A percentile compares a stretch with the other conserved stretches of the same genome.
Conservation (phyloP, 331 rosid genomes). For the Rosa hybrid region DNA sequence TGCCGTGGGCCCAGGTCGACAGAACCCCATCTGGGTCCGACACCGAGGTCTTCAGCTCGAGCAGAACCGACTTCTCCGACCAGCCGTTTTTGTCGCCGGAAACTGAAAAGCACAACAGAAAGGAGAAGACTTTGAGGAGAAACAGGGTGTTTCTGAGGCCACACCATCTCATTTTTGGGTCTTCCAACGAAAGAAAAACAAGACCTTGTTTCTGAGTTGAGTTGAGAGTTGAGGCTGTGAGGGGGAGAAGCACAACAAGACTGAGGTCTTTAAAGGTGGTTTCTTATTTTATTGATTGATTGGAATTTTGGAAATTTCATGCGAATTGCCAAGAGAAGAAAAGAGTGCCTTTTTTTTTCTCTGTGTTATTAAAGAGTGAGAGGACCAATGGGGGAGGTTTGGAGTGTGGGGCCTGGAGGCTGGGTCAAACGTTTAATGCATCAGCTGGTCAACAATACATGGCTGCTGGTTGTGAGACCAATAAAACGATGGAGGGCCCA, state of each 20-base stretch:
- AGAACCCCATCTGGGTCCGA: constrained; percentile 32
- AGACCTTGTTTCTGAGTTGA: not conserved
- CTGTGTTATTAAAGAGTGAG: not conserved
- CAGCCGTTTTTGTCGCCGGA: constrained; percentile 1
- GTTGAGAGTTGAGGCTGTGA: not conserved
- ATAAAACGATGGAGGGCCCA: not conserved
- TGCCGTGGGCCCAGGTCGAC: constrained; percentile 30
- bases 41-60: constrained; percentile 36
- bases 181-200: not conserved
- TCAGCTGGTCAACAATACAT: no score
- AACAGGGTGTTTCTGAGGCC: not conserved
- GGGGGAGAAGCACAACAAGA: not conserved
- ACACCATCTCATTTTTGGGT: constrained; percentile 34
- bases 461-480: constrained; percentile 4
- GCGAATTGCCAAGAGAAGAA: not conserved
- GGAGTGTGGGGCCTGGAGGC: not conserved
- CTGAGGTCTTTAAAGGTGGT: not conserved
- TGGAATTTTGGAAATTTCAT: not conserved
- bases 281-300: not conserved
- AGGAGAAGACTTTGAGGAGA: constrained; percentile 19
- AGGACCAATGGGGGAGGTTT: constrained; percentile 1
- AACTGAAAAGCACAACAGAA: constrained; percentile 4
- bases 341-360: not conserved
- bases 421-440: not conserved
- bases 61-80: constrained; percentile 34